Conservation (phyloP, 495 filamentous ascomycete species). For the Neurospora sp. region DNA sequence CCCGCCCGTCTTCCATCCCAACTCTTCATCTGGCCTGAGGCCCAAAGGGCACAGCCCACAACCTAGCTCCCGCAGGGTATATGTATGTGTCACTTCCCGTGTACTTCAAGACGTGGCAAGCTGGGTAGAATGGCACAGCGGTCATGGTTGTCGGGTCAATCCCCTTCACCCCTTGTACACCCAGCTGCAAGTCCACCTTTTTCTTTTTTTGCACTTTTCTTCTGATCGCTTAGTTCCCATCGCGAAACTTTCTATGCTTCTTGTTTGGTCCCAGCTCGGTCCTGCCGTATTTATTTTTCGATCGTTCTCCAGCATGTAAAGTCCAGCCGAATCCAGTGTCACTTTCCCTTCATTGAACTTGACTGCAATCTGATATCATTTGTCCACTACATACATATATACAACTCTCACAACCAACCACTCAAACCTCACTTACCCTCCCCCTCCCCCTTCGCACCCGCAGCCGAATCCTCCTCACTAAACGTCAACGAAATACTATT, state of each 20-base stretch:
- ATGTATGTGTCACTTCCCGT: neutral
- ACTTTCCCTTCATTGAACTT: neutral
- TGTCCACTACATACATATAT: neutral
- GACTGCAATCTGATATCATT: neutral
- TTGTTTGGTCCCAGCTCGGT: neutral
- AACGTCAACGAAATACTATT: constrained; percentile 91
- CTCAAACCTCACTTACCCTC: constrained; percentile 5
- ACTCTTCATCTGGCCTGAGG: neutral
- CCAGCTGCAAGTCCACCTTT: neutral
- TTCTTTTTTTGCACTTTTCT: neutral
- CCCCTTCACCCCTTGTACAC: neutral
- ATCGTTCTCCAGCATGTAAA: neutral
- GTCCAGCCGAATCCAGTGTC: neutral
- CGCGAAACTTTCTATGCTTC: neutral
- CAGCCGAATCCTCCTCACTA: constrained; percentile 44
- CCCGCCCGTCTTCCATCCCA: neutral
- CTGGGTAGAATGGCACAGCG: neutral
- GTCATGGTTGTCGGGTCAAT: neutral
- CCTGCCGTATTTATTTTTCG: neutral
- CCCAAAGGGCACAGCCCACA: neutral
- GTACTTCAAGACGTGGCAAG: neutral
- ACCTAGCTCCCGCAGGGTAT: neutral
- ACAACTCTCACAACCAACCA: neutral
- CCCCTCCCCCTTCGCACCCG: constrained; percentile 34
- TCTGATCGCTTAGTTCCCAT: neutral